These are phyloP conservation scores for Xylogone sp. DNA, from an alignment of 2,329 filamentous ascomycete species.

Conservation along the genomic window DNA sequence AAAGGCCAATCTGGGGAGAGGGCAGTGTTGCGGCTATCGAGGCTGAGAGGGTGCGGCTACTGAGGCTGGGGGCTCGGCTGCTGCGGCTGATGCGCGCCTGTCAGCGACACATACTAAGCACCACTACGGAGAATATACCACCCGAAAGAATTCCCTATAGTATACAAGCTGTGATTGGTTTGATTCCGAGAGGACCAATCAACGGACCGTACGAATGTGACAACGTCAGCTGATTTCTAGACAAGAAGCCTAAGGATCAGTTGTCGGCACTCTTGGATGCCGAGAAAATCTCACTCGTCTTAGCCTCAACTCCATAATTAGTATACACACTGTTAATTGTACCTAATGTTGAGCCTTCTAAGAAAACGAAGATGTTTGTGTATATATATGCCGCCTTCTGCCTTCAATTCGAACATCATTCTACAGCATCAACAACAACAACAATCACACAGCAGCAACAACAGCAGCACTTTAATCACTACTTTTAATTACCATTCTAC, in stretches of 20 bases:
- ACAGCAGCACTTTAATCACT: constrained; percentile 1
- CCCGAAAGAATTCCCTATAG: constrained; percentile 2
- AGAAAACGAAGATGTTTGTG: constrained; percentile 4
- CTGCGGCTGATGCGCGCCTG: not conserved
- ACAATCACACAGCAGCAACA: constrained; percentile 3
- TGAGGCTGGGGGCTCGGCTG: not conserved
- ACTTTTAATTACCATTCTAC: constrained; percentile 5
- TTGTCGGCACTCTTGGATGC: constrained; percentile 3
- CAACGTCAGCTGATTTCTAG: constrained; percentile 6
- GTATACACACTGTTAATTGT: constrained; percentile 4
- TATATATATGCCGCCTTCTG: constrained; percentile 5
- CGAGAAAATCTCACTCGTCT: constrained; percentile 4
- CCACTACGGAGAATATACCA: constrained; percentile 4
- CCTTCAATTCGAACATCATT: constrained; percentile 6
- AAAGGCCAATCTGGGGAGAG: not conserved
- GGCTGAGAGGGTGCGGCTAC: not conserved
- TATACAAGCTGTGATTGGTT: constrained; percentile 1
- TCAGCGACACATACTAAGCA: constrained; percentile 4
- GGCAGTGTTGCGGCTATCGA: not conserved
- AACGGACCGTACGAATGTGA: constrained; percentile 2
- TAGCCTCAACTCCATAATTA: constrained; percentile 7
- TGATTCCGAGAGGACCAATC: constrained; percentile 1
- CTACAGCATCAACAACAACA: constrained; percentile 2
- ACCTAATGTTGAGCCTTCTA: constrained; percentile 5
- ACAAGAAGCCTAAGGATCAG: constrained; percentile 2